Percentiles rank a stretch among this genome's conserved stretches.
Conservation (phyloP, 441 rosid species). For the Populus trichocarpa region DNA sequence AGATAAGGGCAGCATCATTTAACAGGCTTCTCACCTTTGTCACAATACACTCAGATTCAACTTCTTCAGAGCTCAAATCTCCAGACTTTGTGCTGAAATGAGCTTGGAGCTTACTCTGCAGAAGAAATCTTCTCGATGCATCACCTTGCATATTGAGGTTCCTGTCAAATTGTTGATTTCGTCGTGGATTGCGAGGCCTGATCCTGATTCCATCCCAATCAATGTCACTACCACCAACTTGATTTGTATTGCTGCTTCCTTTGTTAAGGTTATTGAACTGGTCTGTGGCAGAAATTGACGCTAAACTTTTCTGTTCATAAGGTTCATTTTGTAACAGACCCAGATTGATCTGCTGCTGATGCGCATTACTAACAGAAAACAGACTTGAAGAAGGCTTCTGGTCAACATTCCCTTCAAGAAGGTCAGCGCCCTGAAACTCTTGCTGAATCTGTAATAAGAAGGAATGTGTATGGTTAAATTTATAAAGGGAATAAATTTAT, state of each 20-base stretch:
- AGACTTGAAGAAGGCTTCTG: conserved; percentile 7
- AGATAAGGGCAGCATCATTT: conserved; percentile 5
- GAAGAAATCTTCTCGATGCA: conserved; percentile 60
- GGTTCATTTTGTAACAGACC: background rate
- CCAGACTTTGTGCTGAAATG: conserved; percentile 10
- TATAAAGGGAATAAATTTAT: background rate
- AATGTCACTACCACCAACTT: conserved; percentile 19
- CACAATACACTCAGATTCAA: conserved; percentile 19
- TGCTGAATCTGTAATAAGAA: conserved; percentile 20
- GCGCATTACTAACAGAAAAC: background rate
- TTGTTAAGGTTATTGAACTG: conserved; percentile 9
- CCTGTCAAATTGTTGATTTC: conserved; percentile 6
- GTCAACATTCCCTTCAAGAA: conserved; percentile 3
- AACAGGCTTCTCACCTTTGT: conserved; percentile 50
- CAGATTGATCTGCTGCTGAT: background rate
- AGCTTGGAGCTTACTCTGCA: conserved; percentile 43
- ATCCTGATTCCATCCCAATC: conserved; percentile 44
- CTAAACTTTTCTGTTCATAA: background rate
- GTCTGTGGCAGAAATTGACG: conserved; percentile 17
- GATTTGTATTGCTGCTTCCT: conserved; percentile 15
- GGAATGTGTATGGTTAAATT: conserved; percentile 3
- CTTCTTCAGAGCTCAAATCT: conserved; percentile 21
- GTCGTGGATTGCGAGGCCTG: conserved; percentile 41
- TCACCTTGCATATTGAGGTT: conserved; percentile 40
- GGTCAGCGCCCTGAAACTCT: conserved; percentile 13